A percentile compares a stretch with the other conserved stretches of the same genome.
These are phyloP conservation scores for Larix kaempferi DNA, from an alignment of 75 land plant genomes.

Conservation along the genomic window DNA sequence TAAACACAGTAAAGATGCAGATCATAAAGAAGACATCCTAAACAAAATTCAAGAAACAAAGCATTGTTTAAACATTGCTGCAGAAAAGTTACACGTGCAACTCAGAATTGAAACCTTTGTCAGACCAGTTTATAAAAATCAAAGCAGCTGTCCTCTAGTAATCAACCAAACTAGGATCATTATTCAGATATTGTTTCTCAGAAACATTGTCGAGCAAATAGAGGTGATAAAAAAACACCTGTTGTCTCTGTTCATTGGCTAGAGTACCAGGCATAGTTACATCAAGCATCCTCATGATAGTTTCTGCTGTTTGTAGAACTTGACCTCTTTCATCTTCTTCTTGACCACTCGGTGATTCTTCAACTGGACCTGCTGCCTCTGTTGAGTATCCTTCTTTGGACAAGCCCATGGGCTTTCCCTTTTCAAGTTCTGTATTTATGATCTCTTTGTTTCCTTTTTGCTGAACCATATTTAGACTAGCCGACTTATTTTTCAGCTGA, in stretches of 20 bases:
- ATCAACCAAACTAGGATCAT: not conserved
- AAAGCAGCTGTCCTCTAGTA: not conserved
- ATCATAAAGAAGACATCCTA: not conserved
- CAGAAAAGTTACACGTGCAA: not conserved
- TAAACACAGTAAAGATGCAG: not conserved
- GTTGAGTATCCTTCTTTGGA: not conserved
- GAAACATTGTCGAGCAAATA: not conserved
- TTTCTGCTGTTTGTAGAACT: slow-evolving; percentile 65
- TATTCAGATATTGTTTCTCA: not conserved
- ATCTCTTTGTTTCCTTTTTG: not conserved
- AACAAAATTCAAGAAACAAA: not conserved
- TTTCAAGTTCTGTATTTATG: not conserved
- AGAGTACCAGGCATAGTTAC: slow-evolving; percentile 83
- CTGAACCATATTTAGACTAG: not conserved
- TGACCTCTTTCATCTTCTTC: slow-evolving; percentile 50
- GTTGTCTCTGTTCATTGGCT: slow-evolving; percentile 61
- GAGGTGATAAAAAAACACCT: slow-evolving; percentile 42
- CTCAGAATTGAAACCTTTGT: not conserved
- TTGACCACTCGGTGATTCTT: slow-evolving; percentile 13
- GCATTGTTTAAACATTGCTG: not conserved
- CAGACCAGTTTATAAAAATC: not conserved
- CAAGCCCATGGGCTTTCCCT: not conserved
- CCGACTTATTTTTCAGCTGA: not conserved
- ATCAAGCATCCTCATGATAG: slow-evolving; percentile 87
- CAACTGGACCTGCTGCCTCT: slow-evolving; percentile 1